Base-by-base conservation (phyloP, 257 asterid genomes). In the Jasminum sambac region DNA sequence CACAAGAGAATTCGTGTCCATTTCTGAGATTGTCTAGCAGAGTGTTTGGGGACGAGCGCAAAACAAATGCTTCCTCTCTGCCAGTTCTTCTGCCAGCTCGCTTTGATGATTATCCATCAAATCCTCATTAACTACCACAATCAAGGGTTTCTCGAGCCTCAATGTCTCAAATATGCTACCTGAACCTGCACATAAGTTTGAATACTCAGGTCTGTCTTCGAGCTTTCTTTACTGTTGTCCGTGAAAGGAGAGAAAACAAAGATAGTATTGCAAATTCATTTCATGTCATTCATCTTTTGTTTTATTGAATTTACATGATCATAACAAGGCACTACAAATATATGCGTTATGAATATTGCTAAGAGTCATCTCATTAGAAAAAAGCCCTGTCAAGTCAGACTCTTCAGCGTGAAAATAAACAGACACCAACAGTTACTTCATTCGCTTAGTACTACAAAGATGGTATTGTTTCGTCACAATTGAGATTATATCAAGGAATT, bases 81-180 rank as follows among this genome's bases (percentile, higher is more conserved):
- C 99, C 68, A 94, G 86, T 83, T 86, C 97, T 76, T 94, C 99
- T 24, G 99, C 98, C 52, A 95, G 82, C 79, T 95, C 98, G 2
- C 88, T 86, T 80, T 95, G 99, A 82, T 91, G 99, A 74, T 95
- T 95, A 86, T 95, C 99, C 99, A 95, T 95, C 52, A 95, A 80
- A 78, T 95, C 96, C 81, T 91, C 97, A 44, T 95, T 95, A 8
- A 91, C 98, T 10, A 91, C 98, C 63, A 95, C 97, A 30, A 89
- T 85, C 74, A 91, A 78, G 5, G 96, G 96, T 78, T 88, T 95
- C 30, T 81, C 79, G 48, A 87, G 73, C 63, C 77, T 80, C 68
- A 95, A 58, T 6, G 96, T 83, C 92, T 95, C 99, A 76, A 95
- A 95, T 87, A 95, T 91, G 90, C 98, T 95, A 40, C 98, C 99